A percentile compares a stretch with the other conserved stretches of the same genome.
Evolutionary conservation across 805 yeast species (phyloP).

Genomic region (Pichia heedii): DNA sequence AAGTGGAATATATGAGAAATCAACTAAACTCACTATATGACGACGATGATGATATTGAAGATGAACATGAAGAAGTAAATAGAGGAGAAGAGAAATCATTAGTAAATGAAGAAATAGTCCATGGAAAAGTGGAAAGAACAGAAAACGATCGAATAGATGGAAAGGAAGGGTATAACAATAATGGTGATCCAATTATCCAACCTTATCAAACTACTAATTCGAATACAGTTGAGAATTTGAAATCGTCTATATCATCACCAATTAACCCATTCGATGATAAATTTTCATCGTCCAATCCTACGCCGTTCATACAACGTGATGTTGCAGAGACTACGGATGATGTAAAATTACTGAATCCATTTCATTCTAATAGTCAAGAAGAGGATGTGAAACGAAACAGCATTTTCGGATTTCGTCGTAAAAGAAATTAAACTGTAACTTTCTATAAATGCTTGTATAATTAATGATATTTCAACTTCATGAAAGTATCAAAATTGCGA

Average conservation of each 20-base stretch:
- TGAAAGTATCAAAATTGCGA: no score
- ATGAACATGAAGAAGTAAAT: not conserved
- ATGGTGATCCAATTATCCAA: not conserved
- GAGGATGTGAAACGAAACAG: not conserved
- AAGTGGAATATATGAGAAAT: constrained; percentile 24
- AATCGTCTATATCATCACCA: not conserved
- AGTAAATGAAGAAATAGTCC: no score
- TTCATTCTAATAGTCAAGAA: not conserved
- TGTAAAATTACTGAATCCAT: not conserved
- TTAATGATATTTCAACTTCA: no score
- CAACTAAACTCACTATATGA: constrained; percentile 25
- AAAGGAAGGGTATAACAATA: not conserved
- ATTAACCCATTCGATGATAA: not conserved
- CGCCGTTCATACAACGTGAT: not conserved
- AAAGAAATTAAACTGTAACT: not conserved
- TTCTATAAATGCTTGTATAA: no score
- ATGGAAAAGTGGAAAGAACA: not conserved
- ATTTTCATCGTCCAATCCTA: not conserved
- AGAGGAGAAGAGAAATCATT: not conserved
- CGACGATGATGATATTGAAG: constrained; percentile 12
- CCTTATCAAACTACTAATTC: not conserved
- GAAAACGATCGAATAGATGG: not conserved
- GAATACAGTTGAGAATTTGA: no score
- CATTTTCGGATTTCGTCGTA: not conserved
- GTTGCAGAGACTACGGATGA: not conserved